Evolutionary conservation across 768 basidiomycete genomes (phyloP), one percentile per base, ranked within the genome.

Genomic region (Porphyrellus cyaneotinctus): DNA sequence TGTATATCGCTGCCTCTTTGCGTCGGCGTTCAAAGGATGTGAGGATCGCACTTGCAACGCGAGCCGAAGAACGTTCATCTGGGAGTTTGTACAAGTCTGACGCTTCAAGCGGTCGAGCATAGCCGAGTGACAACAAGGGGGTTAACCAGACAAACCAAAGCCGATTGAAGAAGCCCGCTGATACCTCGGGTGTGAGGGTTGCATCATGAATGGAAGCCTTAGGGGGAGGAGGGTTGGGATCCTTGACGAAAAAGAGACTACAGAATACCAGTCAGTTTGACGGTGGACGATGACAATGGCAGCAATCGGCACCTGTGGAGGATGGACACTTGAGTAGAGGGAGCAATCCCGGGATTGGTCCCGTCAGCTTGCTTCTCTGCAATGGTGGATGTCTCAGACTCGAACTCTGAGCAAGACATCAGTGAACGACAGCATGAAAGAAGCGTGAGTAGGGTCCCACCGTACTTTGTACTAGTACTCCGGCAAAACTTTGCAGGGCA

Each of bases 51-150:
- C 80, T 72, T 3, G 88, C 86, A 35, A 92, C 80, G 15, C 71
- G 61, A 1, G 74, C 77, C 0, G 91, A 78, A 2, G 79, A 74
- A 23, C 83, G 79, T 20, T 79, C 66, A 33, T 83, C 79, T 52
- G 83, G 83, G 23, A 94, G 80, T 67, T 82, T 87, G 76, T 85
- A 94, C 4, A 95, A 74, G 68, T 95, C 92, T 0, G 85, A 70
- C 0, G 84, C 83, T 62, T 92, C 87, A 3, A 95, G 76, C 1
- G 92, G 88, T 9, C 92, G 80, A 9, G 82, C 78, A 62, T 91
- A 92, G 9, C 92, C 92, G 12, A 92, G 72, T 11, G 73, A 67
- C 56, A 95, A 76, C 22, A 94, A 69, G 3, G 82, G 79, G 3
- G 82, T 83, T 18, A 94, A 76, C 91, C 92, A 94, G 39, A 69